Evolutionary conservation across 495 filamentous ascomycete genomes (phyloP).

Genomic region (Aspergillus funiculosus): DNA sequence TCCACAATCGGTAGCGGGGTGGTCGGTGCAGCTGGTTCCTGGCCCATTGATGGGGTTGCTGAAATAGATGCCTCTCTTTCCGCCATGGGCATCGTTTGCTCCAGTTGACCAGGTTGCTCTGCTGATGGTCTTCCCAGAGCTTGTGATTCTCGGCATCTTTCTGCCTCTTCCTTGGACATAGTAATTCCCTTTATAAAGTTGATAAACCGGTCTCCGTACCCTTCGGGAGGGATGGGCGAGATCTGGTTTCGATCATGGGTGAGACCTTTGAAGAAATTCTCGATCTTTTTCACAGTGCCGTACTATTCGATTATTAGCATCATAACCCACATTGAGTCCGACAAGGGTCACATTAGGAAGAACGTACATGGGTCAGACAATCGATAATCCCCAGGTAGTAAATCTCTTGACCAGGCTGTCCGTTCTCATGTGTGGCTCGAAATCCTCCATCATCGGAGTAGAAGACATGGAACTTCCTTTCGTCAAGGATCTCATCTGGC

Average conservation of each 20-base stretch:
- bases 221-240: slow-evolving; percentile 84
- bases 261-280: slow-evolving; percentile 91
- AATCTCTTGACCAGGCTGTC: slow-evolving; percentile 78
- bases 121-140: slow-evolving; percentile 22
- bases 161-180: slow-evolving; percentile 78
- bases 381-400: slow-evolving; percentile 99
- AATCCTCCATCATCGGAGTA: slow-evolving; percentile 94
- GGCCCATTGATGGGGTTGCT: slow-evolving; percentile 48
- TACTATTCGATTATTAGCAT: slow-evolving; percentile 49
- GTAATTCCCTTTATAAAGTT: slow-evolving; percentile 88
- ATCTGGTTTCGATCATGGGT: slow-evolving; percentile 76
- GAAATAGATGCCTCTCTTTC: slow-evolving; percentile 48
- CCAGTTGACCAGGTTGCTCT: slow-evolving; percentile 38
- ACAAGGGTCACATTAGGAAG: background rate
- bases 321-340: too few relatives aligned
- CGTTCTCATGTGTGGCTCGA: slow-evolving; percentile 86
- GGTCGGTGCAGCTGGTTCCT: slow-evolving; percentile 51
- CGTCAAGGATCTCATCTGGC: slow-evolving; percentile 77
- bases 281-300: slow-evolving; percentile 77
- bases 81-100: slow-evolving; percentile 43
- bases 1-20: slow-evolving; percentile 80
- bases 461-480: slow-evolving; percentile 66
- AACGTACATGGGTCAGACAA: slow-evolving; percentile 86
- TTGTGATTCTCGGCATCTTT: slow-evolving; percentile 51
- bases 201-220: slow-evolving; percentile 91